Percentiles rank a stretch among this genome's conserved stretches.
phyloP scores from a whole-genome alignment of 805 yeast species.

The Brettanomyces bruxellensis region DNA sequence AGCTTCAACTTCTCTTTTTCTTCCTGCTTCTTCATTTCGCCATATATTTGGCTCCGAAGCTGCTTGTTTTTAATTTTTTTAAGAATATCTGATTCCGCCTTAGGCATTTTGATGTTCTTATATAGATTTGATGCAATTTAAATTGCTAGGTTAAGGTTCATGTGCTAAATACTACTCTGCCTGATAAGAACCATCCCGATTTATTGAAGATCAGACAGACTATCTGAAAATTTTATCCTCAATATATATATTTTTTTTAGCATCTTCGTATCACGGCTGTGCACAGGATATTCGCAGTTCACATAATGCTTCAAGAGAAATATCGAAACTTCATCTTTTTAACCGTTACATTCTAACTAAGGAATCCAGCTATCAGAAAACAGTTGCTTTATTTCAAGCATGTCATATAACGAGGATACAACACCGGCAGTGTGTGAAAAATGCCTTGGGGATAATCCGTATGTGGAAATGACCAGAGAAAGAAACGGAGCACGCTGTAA shows the following conservation, averaged over 20 bases:
- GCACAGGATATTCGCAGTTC: too few species aligned
- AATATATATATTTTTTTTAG: too few species aligned
- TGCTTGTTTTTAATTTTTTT: conserved; percentile 61
- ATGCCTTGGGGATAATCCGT: conserved; percentile 63
- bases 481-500: conserved; percentile 73
- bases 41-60: conserved; percentile 69
- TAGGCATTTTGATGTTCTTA: conserved; percentile 12
- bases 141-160: too few species aligned
- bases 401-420: conserved; percentile 13
- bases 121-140: too few species aligned
- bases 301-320: too few species aligned
- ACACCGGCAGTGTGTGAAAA: conserved; percentile 61
- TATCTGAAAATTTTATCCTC: too few species aligned
- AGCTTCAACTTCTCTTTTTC: conserved; percentile 69
- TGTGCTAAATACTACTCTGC: neutral
- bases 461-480: conserved; percentile 65
- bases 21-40: conserved; percentile 63
- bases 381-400: neutral
- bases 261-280: too few species aligned
- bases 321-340: too few species aligned
- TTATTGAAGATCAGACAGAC: too few species aligned
- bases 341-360: too few species aligned
- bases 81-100: conserved; percentile 30
- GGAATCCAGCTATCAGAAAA: neutral
- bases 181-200: neutral